These are phyloP conservation scores for Pseudomassariella vexata DNA, from an alignment of 2,329 filamentous ascomycete species.

Conservation along the genomic window DNA sequence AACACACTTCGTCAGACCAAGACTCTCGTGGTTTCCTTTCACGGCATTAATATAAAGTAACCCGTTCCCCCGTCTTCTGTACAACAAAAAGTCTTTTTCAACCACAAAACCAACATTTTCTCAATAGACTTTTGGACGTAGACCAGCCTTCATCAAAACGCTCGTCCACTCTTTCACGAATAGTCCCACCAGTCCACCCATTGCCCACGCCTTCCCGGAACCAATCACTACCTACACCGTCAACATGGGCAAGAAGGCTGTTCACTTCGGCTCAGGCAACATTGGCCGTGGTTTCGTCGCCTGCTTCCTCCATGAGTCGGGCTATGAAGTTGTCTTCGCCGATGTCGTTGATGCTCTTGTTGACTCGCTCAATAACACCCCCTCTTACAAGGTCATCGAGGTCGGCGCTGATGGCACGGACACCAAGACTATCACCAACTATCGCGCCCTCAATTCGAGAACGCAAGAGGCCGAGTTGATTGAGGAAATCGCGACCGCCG, in stretches of 20 bases:
- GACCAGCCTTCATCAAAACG: too few species aligned
- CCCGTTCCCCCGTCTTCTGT: too few species aligned
- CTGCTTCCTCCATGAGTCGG: constrained; percentile 89
- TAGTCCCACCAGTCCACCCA: too few species aligned
- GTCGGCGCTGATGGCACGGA: constrained; percentile 79
- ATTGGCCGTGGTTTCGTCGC: constrained; percentile 83
- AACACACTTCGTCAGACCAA: too few species aligned
- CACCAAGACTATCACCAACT: constrained; percentile 83
- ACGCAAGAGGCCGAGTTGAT: constrained; percentile 75
- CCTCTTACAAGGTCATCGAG: constrained; percentile 87
- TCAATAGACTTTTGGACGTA: too few species aligned
- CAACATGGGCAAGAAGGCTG: constrained; percentile 59
- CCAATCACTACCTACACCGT: constrained; percentile 8
- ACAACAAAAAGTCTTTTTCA: too few species aligned
- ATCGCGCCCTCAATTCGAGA: constrained; percentile 94
- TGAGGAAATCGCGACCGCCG: constrained; percentile 78
- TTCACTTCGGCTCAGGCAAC: constrained; percentile 83
- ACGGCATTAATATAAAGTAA: too few species aligned
- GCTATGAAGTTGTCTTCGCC: constrained; percentile 93
- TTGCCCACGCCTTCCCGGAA: too few species aligned
- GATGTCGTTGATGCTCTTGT: constrained; percentile 87
- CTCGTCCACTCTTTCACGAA: too few species aligned
- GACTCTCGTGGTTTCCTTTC: too few species aligned
- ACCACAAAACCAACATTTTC: too few species aligned
- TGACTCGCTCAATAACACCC: constrained; percentile 66